phyloP scores from a whole-genome alignment of 2,329 filamentous ascomycete species.

The Paraconiothyrium brasiliense region DNA sequence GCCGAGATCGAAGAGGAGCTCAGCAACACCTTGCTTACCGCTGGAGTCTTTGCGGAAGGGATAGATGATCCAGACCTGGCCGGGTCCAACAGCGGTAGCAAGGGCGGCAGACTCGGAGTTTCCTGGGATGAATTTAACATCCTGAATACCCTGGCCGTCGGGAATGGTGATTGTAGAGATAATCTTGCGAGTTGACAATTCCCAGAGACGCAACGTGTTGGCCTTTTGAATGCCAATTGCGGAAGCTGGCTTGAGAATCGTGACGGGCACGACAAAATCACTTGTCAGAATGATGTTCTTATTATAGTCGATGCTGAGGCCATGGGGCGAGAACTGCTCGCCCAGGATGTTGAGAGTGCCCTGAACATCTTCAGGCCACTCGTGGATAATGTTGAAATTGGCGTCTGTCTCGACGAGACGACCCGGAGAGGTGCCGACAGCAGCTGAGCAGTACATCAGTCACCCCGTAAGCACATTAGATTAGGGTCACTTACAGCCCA shows the following conservation, averaged over 20 bases:
- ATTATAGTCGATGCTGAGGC: neutral
- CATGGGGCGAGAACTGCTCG: slow-evolving; percentile 62
- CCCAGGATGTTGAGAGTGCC: slow-evolving; percentile 65
- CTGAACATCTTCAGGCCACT: slow-evolving; percentile 68
- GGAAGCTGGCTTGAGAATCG: slow-evolving; percentile 65
- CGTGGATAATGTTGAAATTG: slow-evolving; percentile 68
- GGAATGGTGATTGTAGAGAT: slow-evolving; percentile 70
- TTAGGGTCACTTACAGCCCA: slow-evolving; percentile 57
- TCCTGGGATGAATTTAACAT: slow-evolving; percentile 72
- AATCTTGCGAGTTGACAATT: slow-evolving; percentile 62
- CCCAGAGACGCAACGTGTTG: slow-evolving; percentile 69
- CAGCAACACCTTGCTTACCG: slow-evolving; percentile 66
- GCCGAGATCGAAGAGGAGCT: slow-evolving; percentile 68
- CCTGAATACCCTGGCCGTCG: slow-evolving; percentile 67
- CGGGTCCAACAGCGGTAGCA: slow-evolving; percentile 67
- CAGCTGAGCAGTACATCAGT: slow-evolving; percentile 41
- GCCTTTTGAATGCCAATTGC: slow-evolving; percentile 63
- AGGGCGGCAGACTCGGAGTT: slow-evolving; percentile 67
- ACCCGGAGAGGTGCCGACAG: slow-evolving; percentile 66
- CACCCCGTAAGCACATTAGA: neutral
- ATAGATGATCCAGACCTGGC: slow-evolving; percentile 73
- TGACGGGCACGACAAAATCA: slow-evolving; percentile 70
- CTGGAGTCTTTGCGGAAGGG: slow-evolving; percentile 65
- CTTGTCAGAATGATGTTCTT: slow-evolving; percentile 5
- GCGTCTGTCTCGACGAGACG: slow-evolving; percentile 69